Evolutionary conservation across 768 basidiomycete genomes (phyloP), one percentile per base, ranked within the genome.

Genomic region (Macrolepiota albuminosa): DNA sequence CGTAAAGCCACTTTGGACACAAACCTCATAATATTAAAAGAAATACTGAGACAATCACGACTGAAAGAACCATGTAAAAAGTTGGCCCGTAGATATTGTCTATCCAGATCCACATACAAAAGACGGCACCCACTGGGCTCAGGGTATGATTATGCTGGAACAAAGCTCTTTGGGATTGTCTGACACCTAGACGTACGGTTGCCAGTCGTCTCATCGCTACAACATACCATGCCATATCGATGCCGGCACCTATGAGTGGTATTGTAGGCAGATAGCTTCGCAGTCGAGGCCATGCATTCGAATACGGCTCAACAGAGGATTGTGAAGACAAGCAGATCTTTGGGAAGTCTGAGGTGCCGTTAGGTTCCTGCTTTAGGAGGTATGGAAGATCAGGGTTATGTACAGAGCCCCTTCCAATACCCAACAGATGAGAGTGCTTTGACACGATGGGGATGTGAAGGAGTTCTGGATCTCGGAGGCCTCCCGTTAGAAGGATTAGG

Each of bases 401-500:
- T 21, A 91, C 72, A 0, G 92, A 80, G 14, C 78, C 77, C 57
- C 94, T 78, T 6, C 85, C 94, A 18, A 95, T 76, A 0, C 94
- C 94, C 36, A 93, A 75, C 26, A 95, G 76, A 69, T 95, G 81
- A 0, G 91, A 82, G 59, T 92, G 84, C 6, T 72, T 72, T 9
- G 80, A 72, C 0, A 67, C 63, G 16, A 93, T 77, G 1, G 82
- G 88, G 16, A 73, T 69, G 11, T 77, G 71, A 42, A 94, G 75
- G 34, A 83, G 78, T 0, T 78, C 71, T 16, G 84, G 81, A 0
- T 86, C 84, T 26, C 80, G 76, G 43, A 96, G 80, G 26, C 91
- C 92, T 33, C 93, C 93, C 0, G 93, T 95, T 31, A 95, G 81
- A 33, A 95, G 75, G 63, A 95, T 77, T 7, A 89, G 75, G 1